A percentile compares a stretch with the other conserved stretches of the same genome.
Evolutionary conservation across 495 filamentous ascomycete species (phyloP).

Genomic region (Talaromyces thailandensis): DNA sequence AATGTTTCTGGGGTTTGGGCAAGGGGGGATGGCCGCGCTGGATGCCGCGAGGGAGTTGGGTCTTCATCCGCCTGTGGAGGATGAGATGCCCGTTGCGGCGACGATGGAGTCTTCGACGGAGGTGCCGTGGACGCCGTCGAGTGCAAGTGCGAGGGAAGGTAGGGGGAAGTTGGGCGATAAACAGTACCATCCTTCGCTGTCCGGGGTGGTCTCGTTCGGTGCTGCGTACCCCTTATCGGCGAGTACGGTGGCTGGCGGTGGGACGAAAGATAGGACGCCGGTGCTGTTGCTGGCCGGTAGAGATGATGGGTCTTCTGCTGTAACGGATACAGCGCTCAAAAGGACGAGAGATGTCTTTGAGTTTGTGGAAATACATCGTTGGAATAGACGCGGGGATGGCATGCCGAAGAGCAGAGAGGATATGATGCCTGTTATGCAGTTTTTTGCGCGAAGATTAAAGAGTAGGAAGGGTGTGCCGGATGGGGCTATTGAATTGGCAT

Average conservation of each 20-base stretch:
- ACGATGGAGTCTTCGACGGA: not conserved
- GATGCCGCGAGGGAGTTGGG: constrained; percentile 38
- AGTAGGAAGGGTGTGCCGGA: constrained; percentile 54
- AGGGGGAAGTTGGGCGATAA: constrained; percentile 10
- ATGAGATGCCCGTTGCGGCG: constrained; percentile 9
- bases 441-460: constrained; percentile 69
- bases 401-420: constrained; percentile 82
- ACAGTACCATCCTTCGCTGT: constrained; percentile 12
- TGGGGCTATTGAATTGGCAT: constrained; percentile 48
- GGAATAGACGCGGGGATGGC: constrained; percentile 63
- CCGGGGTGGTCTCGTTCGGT: constrained; percentile 71
- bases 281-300: constrained; percentile 64
- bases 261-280: constrained; percentile 54
- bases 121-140: not conserved
- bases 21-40: constrained; percentile 76
- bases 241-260: constrained; percentile 12
- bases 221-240: constrained; percentile 53
- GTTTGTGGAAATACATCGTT: constrained; percentile 64
- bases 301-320: constrained; percentile 36
- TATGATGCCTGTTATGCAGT: constrained; percentile 88
- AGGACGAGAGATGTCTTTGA: constrained; percentile 59
- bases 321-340: constrained; percentile 56
- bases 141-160: constrained; percentile 14
- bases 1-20: constrained; percentile 74
- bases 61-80: constrained; percentile 7